These are phyloP conservation scores for Claviceps citrina DNA, from an alignment of 2,329 filamentous ascomycete genomes.

Conservation along the genomic window DNA sequence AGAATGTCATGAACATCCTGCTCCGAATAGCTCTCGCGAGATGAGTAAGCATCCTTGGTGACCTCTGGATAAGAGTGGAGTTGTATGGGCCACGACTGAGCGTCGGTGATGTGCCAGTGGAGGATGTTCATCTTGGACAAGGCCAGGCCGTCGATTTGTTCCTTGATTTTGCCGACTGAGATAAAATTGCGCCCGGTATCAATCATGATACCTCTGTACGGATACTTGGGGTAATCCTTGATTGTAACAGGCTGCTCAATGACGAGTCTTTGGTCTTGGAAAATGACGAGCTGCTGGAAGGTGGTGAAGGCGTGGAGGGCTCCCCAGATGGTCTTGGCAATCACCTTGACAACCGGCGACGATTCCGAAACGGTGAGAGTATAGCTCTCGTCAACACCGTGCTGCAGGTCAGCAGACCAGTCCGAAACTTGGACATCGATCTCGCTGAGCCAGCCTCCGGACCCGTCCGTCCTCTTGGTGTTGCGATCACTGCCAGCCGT, in stretches of 20 bases:
- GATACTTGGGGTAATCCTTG: constrained; percentile 33
- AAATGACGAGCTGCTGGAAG: constrained; percentile 40
- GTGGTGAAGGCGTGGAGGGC: constrained; percentile 41
- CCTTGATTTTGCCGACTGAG: constrained; percentile 31
- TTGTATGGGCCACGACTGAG: constrained; percentile 39
- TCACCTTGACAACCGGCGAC: constrained; percentile 28
- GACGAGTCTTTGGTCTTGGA: constrained; percentile 27
- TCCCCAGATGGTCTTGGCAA: constrained; percentile 35
- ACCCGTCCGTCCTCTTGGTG: constrained; percentile 13
- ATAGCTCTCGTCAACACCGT: constrained; percentile 43
- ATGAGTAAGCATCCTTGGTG: constrained; percentile 38
- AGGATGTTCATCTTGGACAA: constrained; percentile 41
- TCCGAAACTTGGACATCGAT: constrained; percentile 32
- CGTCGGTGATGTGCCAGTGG: constrained; percentile 41
- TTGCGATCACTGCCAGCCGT: constrained; percentile 17
- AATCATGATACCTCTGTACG: constrained; percentile 39
- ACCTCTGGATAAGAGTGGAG: constrained; percentile 34
- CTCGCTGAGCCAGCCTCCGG: constrained; percentile 18
- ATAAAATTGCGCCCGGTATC: constrained; percentile 41
- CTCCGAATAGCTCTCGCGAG: constrained; percentile 29
- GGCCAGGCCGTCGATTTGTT: constrained; percentile 39
- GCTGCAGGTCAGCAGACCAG: constrained; percentile 30
- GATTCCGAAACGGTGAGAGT: constrained; percentile 26
- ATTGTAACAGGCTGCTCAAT: constrained; percentile 38
- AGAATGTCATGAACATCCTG: constrained; percentile 28